Conservation (phyloP, 192 early-diverging fungal genomes). For the Coemansia biformis region DNA sequence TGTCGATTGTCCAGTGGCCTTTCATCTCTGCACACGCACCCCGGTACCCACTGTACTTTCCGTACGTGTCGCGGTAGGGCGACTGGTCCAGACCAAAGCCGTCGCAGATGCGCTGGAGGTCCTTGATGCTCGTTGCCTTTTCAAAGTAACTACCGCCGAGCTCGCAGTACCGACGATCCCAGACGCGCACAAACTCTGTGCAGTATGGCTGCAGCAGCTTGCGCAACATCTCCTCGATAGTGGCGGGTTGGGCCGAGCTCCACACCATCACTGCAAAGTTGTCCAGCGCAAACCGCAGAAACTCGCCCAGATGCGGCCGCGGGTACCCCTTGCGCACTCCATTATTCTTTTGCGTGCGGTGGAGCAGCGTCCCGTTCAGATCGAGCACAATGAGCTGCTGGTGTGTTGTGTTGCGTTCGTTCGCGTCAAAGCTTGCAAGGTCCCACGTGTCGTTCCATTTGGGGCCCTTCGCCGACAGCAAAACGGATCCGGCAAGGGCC, state of each 20-base stretch:
- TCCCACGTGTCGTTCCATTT: constrained; percentile 22
- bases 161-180: constrained; percentile 56
- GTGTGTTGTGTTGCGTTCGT: constrained; percentile 22
- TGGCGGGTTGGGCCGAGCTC: constrained; percentile 59
- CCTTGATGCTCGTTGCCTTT: constrained; percentile 55
- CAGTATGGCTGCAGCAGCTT: constrained; percentile 32
- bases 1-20: constrained; percentile 35
- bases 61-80: constrained; percentile 12
- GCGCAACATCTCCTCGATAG: constrained; percentile 55
- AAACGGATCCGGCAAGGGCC: neutral
- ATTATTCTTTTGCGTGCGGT: constrained; percentile 18
- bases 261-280: constrained; percentile 69
- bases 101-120: constrained; percentile 55
- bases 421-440: constrained; percentile 12
- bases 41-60: constrained; percentile 13
- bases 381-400: constrained; percentile 61
- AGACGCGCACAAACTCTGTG: constrained; percentile 50
- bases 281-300: constrained; percentile 54
- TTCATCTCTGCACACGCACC: constrained; percentile 12
- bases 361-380: constrained; percentile 65
- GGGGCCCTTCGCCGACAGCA: neutral
- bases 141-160: constrained; percentile 37
- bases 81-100: constrained; percentile 37
- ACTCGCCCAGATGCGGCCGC: constrained; percentile 53
- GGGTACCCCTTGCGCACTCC: constrained; percentile 10